Evolutionary conservation across 1,139 yeast species (phyloP), one percentile per base, ranked within the genome.

Genomic region (Fermentozyma sake): DNA sequence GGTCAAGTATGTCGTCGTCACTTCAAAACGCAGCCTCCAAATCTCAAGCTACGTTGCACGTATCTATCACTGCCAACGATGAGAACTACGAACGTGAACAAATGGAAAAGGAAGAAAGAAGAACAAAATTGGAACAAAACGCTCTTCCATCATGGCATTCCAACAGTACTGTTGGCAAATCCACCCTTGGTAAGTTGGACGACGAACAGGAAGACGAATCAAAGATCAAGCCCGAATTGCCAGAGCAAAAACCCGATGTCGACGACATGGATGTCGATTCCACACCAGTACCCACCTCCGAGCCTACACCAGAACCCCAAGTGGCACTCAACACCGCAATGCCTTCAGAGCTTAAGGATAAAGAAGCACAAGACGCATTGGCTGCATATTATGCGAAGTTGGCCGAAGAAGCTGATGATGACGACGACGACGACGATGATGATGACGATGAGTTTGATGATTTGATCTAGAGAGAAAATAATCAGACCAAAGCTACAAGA

Each of bases 121-220:
- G 70, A 39, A 71, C 65, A 40, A 84, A 81, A 52, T 73, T 89
- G 51, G 83, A 84, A 50, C 96, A 89, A 55, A 91, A 93, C 52
- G 96, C 96, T 2, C 68, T 91, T 42, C 98, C 99, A 7, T 79
- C 94, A 14, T 91, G 99, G 99, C 96, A 91, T 52, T 74, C 82
- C 41, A 80, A 80, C 42, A 79, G 93, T 46, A 87, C 98, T 1
- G 93, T 91, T 38, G 96, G 95, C 23, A 56, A 54, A 34, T 35
- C 42, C 14, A 38, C 66, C 2, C 52, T 73, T 38, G 84, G 81
- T 26, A 70, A 65, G 40, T 44, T 74, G 38, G 77, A 72, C 35
- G 66, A 59, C 15, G 75, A 64, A 17, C 68, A 58, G 17, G 41
- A 41, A 10, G 42, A 31, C 5, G 26, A 12, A 6, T 6, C 7